Evolutionary conservation across 352 stramenopile species (phyloP), one percentile per base, ranked within the genome.

Genomic region (Elongisporangium undulatum): DNA sequence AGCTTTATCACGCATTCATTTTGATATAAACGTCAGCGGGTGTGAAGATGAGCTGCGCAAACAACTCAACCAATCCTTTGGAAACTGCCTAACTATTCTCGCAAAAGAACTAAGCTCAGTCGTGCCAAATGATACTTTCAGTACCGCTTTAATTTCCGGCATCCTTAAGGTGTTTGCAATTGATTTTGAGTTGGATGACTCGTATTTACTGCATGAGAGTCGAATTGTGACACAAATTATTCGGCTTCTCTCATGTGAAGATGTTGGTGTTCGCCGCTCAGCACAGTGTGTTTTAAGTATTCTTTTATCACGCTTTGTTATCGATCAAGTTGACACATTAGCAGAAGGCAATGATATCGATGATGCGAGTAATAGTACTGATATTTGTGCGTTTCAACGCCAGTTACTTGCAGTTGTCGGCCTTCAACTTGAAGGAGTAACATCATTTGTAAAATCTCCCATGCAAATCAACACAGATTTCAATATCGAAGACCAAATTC

Each of bases 111-210:
- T 77, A 51, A 69, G 24, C 16, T 69, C 39, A 24, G 57, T 64
- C 48, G 49, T 54, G 41, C 53, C 54, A 10, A 56, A 64, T n/a
- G 64, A 78, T 53, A 54, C 54, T 16, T 51, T 52, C 45, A 56
- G 53, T 52, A 72, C 67, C 24, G 53, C 63, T 45, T 53, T 86
- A 20, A 69, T 84, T 19, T 68, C 82, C 50, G 64, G 64, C 9
- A 58, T 88, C 8, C 66, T 92, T 16, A 87, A 85, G 52, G 63
- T 70, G 0, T 80, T 80, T 15, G 77, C 71, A 21, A 71, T 92
- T 16, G 85, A 94, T 50, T 94, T 89, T 49, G 72, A 92, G n/a
- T 56, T 86, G 8, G 82, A 92, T 34, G 85, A 94, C 49, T 75
- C 77, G 8, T 87, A 87, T 53, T 67, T 94, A 9, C 63, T 94